Evolutionary conservation across 768 basidiomycete genomes (phyloP), one percentile per base, ranked within the genome.

Genomic region (Hygrocybe coccinea): DNA sequence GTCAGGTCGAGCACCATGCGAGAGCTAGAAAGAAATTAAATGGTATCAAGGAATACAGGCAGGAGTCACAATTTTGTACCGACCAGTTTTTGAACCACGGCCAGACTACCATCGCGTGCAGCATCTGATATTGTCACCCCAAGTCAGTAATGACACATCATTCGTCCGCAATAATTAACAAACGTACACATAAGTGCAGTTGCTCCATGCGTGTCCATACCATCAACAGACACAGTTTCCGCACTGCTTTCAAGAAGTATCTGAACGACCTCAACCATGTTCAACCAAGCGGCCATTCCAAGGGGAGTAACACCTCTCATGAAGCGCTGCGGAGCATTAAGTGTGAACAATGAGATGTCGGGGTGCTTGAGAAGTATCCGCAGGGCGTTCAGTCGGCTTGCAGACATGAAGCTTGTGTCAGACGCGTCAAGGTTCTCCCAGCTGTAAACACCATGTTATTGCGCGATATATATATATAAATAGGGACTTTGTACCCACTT

Each of bases 131-230:
- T 51, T 59, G 58, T 56, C 19, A 52, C 59, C 47, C 33, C 54
- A 9, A 49, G 47, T 46, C 38, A 56, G 54, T 47, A 54, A 52
- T 46, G 15, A 52, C 50, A 57, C 47, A 56, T 60, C 37, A 39
- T 58, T 52, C 44, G 36, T 44, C 50, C 37, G 29, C 15, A 46
- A 22, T 17, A 46, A 22, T 19, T n/a, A n/a, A n/a, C 15, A 58
- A 25, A 75, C 85, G 72, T 75, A 91, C 89, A 91, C 89, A 91
- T 91, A 57, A 91, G 74, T 5, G 89, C 82, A 24, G 89, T 91
- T 21, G 86, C 88, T 6, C 87, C 86, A 63, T 86, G 82, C 21
- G 79, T 71, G 63, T 91, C 89, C 74, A 83, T 80, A 33, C 83
- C 86, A 60, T 91, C 85, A 3, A 89, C 87, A 6, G 84, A 79